Percentiles rank a stretch among this genome's conserved stretches.
Evolutionary conservation across 2,329 filamentous ascomycete species (phyloP).

Genomic region (Nectriaceae sp.): DNA sequence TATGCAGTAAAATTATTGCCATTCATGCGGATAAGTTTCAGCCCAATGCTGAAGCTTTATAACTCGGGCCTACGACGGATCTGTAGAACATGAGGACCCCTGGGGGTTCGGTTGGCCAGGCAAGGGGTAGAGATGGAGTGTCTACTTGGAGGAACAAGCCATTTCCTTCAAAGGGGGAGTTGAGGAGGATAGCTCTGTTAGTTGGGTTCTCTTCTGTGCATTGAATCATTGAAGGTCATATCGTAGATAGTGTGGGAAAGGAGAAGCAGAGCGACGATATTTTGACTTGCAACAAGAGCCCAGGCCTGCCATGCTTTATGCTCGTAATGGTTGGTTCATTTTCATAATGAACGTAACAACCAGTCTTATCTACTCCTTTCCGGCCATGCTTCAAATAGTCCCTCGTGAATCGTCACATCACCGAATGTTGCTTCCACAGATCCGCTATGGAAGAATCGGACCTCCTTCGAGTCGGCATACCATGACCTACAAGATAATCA

Average conservation of each 20-base stretch:
- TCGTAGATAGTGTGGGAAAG: not conserved
- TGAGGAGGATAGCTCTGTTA: not conserved
- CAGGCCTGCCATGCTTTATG: not conserved
- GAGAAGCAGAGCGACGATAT: not conserved
- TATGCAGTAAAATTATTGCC: too few relatives aligned
- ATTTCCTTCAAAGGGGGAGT: not conserved
- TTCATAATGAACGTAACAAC: not conserved
- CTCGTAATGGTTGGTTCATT: not conserved
- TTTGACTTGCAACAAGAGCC: not conserved
- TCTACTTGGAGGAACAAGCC: not conserved
- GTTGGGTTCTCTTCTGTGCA: not conserved
- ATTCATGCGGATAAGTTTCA: not conserved
- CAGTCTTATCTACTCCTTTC: slow-evolving; percentile 20
- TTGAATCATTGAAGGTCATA: not conserved
- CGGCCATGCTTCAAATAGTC: slow-evolving; percentile 41
- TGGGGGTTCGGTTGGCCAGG: not conserved
- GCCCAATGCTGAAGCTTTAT: not conserved
- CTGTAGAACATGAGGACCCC: not conserved
- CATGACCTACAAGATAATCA: slow-evolving; percentile 31
- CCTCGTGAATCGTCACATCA: slow-evolving; percentile 36
- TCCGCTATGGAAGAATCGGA: slow-evolving; percentile 39
- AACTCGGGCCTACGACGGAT: not conserved
- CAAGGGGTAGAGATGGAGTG: not conserved
- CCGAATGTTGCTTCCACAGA: slow-evolving; percentile 32
- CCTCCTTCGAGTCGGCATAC: slow-evolving; percentile 36